Evolutionary conservation across 208 protist genomes (phyloP), one percentile per base, ranked within the genome.

Genomic region (Lotmaria passim): DNA sequence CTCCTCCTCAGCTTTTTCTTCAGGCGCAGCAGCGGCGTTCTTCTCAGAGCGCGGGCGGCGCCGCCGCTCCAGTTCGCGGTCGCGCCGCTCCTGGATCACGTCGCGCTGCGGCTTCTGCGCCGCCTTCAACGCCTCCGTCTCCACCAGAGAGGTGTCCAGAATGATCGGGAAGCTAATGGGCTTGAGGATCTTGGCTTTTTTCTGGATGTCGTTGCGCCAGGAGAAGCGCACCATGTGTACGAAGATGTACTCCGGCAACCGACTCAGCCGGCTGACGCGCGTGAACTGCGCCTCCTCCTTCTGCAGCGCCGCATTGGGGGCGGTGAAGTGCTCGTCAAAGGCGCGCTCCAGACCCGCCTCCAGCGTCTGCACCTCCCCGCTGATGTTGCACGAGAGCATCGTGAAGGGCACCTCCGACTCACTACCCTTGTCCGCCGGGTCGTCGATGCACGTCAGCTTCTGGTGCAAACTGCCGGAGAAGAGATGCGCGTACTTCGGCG

Each of bases 221-320:
- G 81, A 92, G 65, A 98, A 98, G 55, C 95, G 88, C 28, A 93
- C 88, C 60, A 98, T 79, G 58, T 98, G 90, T 14, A 98, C 83
- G 52, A 93, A 78, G 24, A 98, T 47, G 65, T 96, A 97, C 61
- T 88, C 78, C 24, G 95, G 95, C 21, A 96, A 65, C 53, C 64
- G 56, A 31, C 34, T 57, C 4, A 98, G 74, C 23, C 73, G 81
- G 44, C 74, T 86, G 17, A 58, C 76, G 7, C 86, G 78, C 17
- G 66, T 75, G 70, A 83, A 95, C 24, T 78, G 17, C 4, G 87
- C 85, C 33, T 82, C 82, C 12, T 79, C 63, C 44, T 72, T 67
- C 30, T 63, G 24, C 14, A 93, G 73, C 17, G 48, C 78, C 21
- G 85, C 77, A n/a, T 81, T 86, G 19, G 39, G 66, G 4, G 91